These are phyloP conservation scores for Cladophialophora exuberans DNA, from an alignment of 2,329 filamentous ascomycete species.

Conservation along the genomic window DNA sequence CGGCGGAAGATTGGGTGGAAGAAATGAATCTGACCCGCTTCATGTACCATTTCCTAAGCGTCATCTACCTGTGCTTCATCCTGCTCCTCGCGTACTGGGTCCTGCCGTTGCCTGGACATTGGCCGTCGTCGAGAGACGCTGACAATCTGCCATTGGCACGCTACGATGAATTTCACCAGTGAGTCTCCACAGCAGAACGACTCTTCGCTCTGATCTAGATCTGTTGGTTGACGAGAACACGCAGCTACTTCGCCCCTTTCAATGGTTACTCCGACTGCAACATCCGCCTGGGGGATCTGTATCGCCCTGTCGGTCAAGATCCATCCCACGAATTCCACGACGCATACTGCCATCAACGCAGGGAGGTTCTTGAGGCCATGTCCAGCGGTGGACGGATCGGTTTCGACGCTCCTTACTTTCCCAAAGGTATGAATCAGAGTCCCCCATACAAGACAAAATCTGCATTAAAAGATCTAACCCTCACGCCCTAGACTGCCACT, in stretches of 20 bases:
- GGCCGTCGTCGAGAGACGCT: conserved; percentile 6
- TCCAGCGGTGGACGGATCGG: conserved; percentile 47
- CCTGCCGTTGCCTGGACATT: conserved; percentile 21
- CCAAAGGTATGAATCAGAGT: conserved; percentile 36
- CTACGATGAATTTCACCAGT: conserved; percentile 22
- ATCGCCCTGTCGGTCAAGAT: conserved; percentile 34
- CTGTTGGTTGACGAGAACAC: too few species aligned
- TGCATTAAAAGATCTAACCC: not conserved
- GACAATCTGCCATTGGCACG: conserved; percentile 16
- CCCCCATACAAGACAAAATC: not conserved
- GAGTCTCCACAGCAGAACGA: conserved; percentile 3
- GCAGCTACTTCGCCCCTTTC: conserved; percentile 42
- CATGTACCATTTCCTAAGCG: conserved; percentile 21
- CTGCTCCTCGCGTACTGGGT: conserved; percentile 22
- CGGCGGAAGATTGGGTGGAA: conserved; percentile 12
- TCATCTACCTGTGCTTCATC: conserved; percentile 19
- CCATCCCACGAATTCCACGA: conserved; percentile 25
- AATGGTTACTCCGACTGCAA: conserved; percentile 43
- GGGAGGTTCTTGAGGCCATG: conserved; percentile 44
- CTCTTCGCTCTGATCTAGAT: too few species aligned
- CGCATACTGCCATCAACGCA: conserved; percentile 40
- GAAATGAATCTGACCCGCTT: conserved; percentile 18
- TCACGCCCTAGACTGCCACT: conserved; percentile 42
- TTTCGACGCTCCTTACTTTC: conserved; percentile 45
- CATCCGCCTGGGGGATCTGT: conserved; percentile 42